These are phyloP conservation scores for Chrysoporthe cubensis DNA, from an alignment of 2,329 filamentous ascomycete genomes.

Conservation along the genomic window DNA sequence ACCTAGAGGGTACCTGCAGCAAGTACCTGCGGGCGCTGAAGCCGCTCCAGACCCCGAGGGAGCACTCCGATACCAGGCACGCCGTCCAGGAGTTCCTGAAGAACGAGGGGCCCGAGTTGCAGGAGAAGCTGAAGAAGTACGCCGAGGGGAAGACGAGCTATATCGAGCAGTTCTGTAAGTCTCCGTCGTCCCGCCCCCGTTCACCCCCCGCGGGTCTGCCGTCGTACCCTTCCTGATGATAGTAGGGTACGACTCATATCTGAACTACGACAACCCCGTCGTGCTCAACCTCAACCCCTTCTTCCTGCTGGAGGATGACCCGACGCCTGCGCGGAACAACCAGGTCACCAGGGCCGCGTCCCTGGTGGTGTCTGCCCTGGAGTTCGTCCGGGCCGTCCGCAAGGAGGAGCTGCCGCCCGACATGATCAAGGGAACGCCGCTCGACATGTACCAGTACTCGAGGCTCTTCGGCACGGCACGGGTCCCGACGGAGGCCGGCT, in stretches of 20 bases:
- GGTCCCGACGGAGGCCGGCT: constrained; percentile 91
- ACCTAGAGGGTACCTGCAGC: constrained; percentile 75
- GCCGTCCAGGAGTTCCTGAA: constrained; percentile 84
- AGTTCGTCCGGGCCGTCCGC: constrained; percentile 90
- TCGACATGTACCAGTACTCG: constrained; percentile 99
- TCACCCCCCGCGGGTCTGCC: not conserved
- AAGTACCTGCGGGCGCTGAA: constrained; percentile 80
- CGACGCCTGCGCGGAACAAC: constrained; percentile 93
- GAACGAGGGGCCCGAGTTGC: constrained; percentile 79
- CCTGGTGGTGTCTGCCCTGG: constrained; percentile 83
- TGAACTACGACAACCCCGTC: constrained; percentile 97
- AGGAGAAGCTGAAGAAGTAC: constrained; percentile 89
- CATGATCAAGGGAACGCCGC: constrained; percentile 76
- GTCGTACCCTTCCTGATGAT: constrained; percentile 32
- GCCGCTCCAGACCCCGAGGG: constrained; percentile 78
- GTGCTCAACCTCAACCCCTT: constrained; percentile 98
- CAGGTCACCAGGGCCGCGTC: constrained; percentile 95
- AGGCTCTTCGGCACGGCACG: constrained; percentile 92
- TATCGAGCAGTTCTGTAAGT: constrained; percentile 97
- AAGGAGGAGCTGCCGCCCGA: constrained; percentile 93
- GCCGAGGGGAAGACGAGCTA: constrained; percentile 91
- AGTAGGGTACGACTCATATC: constrained; percentile 91
- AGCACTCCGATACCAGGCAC: constrained; percentile 79
- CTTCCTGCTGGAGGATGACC: constrained; percentile 96
- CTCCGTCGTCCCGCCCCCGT: not conserved